Conservation (phyloP, 2,329 filamentous ascomycete genomes). For the Fusarium sp. region DNA sequence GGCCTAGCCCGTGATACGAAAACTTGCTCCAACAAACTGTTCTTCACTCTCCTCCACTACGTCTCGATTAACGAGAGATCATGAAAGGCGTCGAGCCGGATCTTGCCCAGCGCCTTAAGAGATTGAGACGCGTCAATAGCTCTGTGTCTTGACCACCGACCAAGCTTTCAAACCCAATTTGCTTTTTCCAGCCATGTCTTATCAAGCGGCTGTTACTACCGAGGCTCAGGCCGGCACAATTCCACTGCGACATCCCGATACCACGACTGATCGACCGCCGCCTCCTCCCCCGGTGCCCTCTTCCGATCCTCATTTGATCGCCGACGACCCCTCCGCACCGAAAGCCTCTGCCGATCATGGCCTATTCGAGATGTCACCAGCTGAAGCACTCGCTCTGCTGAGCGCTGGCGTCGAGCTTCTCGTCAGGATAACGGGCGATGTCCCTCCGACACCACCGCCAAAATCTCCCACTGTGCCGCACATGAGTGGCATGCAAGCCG, state of each 20-base stretch:
- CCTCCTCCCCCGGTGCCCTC: conserved; percentile 58
- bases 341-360: conserved; percentile 62
- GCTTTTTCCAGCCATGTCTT: conserved; percentile 37
- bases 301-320: conserved; percentile 50
- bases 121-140: conserved; percentile 41
- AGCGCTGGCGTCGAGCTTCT: conserved; percentile 76
- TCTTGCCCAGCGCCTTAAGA: conserved; percentile 42
- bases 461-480: conserved; percentile 72
- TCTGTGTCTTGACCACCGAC: conserved; percentile 38
- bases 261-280: conserved; percentile 46
- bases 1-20: conserved; percentile 25
- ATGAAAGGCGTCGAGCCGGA: conserved; percentile 42
- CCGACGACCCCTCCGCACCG: conserved; percentile 38
- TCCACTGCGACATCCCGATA: conserved; percentile 34
- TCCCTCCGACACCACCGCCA: conserved; percentile 82
- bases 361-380: conserved; percentile 77
- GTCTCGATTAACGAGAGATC: conserved; percentile 40
- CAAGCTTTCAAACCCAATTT: neutral
- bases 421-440: conserved; percentile 78
- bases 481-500: conserved; percentile 70
- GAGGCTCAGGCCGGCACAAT: conserved; percentile 35
- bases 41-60: neutral
- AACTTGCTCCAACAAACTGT: conserved; percentile 3
- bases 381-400: conserved; percentile 83
- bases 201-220: conserved; percentile 35